Base-by-base conservation (phyloP, 345 rosid species). In the Cardamine chenopodiifolia region DNA sequence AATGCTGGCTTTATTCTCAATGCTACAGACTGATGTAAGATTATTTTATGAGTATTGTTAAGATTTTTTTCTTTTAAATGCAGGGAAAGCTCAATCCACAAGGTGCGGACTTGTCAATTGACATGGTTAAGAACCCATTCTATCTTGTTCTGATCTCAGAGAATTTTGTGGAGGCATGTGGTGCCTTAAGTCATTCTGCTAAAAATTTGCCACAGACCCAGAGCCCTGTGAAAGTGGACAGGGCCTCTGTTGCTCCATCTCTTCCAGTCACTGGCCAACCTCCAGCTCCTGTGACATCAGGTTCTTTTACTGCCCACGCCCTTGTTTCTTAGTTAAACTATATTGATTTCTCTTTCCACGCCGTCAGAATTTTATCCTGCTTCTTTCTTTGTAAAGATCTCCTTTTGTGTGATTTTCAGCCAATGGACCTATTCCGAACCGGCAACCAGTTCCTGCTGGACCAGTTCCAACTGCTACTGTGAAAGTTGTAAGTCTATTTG, bases 81-180 rank as follows among this genome's bases (percentile, higher is more conserved):
- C 72, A 94, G 99, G 99, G 86, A 79, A 95, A 92, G 77, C 86
- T 85, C 79, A 88, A 80, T 72, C 81, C 85, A 32, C 82, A 85
- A 78, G 82, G 83, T 61, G 83, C 75, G 22, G 99, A 95, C 83
- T 87, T 92, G 76, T 78, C 84, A 17, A 71, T 90, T 73, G 96
- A 92, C 80, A 80, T 78, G 45, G 75, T 68, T 55, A 89, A 87
- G 84, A 92, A 88, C 68, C 76, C 96, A 61, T 91, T 87, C 55
- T 88, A 79, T 82, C 98, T 95, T 81, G 85, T 89, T 75, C 82
- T 95, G 42, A 89, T 95, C 79, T 88, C 99, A 14, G 97, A 90
- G 68, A 88, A 82, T 68, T 95, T 95, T 82, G 80, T 87, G 86
- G 98, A 91, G 85, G 99, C 98, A 53, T 84, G 90, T 76, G 83